phyloP scores from a whole-genome alignment of 2,329 filamentous ascomycete genomes.

The Plenodomus lindquistii region DNA sequence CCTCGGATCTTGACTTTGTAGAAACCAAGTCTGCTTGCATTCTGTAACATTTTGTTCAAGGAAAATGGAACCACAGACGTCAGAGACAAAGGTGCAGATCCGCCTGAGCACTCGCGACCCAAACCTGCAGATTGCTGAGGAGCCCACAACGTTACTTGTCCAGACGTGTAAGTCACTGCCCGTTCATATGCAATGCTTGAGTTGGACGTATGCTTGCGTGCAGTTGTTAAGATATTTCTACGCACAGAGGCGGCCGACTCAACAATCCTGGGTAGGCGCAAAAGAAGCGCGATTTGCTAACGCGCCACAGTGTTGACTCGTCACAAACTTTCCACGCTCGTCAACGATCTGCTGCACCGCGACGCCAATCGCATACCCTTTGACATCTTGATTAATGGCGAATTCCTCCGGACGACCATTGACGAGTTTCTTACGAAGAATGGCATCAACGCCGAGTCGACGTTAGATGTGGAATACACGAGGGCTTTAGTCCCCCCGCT shows the following conservation, averaged over 20 bases:
- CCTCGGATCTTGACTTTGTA: slow-evolving; percentile 9
- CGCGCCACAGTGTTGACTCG: slow-evolving; percentile 31
- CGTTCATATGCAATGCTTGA: not conserved
- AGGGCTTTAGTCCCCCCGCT: slow-evolving; percentile 86
- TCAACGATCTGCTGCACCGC: slow-evolving; percentile 63
- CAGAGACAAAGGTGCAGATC: slow-evolving; percentile 41
- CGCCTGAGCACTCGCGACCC: slow-evolving; percentile 41
- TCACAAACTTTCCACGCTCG: slow-evolving; percentile 60
- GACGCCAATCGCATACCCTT: slow-evolving; percentile 72
- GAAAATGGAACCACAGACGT: slow-evolving; percentile 30
- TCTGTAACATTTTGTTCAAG: not conserved
- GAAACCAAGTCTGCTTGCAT: not conserved
- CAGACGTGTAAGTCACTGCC: slow-evolving; percentile 40
- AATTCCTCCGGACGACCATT: slow-evolving; percentile 84
- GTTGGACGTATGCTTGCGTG: not conserved
- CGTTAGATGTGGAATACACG: slow-evolving; percentile 88
- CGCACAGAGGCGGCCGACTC: not conserved
- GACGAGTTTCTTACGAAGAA: slow-evolving; percentile 87
- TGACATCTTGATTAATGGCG: slow-evolving; percentile 94
- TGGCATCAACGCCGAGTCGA: slow-evolving; percentile 86
- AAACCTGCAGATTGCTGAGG: slow-evolving; percentile 38
- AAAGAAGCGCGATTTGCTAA: slow-evolving; percentile 9
- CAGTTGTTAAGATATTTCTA: not conserved
- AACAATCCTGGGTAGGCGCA: not conserved
- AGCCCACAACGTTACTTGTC: slow-evolving; percentile 36